Evolutionary conservation across 2,329 filamentous ascomycete genomes (phyloP).

Genomic region (Zymoseptoria ardabiliae): DNA sequence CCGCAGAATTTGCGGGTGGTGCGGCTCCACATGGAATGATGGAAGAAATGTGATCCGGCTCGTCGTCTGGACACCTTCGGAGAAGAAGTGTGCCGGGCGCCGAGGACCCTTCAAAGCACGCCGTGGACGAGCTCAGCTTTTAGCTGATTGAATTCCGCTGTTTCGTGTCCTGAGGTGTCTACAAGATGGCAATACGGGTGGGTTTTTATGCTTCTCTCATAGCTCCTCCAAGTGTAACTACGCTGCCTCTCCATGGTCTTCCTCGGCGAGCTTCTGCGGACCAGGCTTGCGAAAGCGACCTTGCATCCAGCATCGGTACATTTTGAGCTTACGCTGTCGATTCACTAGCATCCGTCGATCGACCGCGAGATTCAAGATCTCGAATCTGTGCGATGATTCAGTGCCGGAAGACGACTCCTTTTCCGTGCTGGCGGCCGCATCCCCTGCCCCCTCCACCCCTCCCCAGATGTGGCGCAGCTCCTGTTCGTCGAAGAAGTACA

Average conservation of each 20-base stretch:
- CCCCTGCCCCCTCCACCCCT: conserved; percentile 20
- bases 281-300: conserved; percentile 64
- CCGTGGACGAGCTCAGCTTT: neutral
- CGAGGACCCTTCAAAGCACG: neutral
- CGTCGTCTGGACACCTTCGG: neutral
- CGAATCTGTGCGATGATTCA: conserved; percentile 39
- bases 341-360: conserved; percentile 91
- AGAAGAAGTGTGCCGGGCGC: neutral
- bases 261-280: neutral
- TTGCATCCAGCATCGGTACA: conserved; percentile 97
- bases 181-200: neutral
- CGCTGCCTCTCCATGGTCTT: neutral
- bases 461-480: conserved; percentile 74
- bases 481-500: conserved; percentile 92
- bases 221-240: neutral
- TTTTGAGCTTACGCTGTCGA: conserved; percentile 81
- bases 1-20: too few relatives aligned
- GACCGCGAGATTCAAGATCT: conserved; percentile 69
- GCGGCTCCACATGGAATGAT: neutral
- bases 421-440: conserved; percentile 16
- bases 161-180: neutral
- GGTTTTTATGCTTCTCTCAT: neutral
- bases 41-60: neutral
- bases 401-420: conserved; percentile 6
- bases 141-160: neutral